These are phyloP conservation scores for Acidomyces sp. DNA, from an alignment of 495 filamentous ascomycete species.

Conservation along the genomic window DNA sequence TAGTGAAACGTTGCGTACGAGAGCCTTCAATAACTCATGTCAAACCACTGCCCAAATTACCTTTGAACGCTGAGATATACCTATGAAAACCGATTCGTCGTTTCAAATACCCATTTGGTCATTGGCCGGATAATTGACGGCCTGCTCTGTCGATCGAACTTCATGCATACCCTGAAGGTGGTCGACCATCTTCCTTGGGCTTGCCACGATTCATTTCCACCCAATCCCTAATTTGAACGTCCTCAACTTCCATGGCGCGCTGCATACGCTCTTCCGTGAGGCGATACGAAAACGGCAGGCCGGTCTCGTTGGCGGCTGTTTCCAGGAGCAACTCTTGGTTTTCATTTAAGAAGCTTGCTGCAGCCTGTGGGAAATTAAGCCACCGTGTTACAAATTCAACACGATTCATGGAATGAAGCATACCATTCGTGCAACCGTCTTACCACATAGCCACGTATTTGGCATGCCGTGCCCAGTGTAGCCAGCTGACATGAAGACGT, in stretches of 20 bases:
- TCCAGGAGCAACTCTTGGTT: slow-evolving; percentile 19
- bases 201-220: slow-evolving; percentile 14
- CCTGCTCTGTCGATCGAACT: too few species aligned
- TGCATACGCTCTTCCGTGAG: slow-evolving; percentile 25
- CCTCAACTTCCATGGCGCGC: slow-evolving; percentile 15
- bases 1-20: too few species aligned
- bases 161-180: not conserved
- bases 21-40: too few species aligned
- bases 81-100: too few species aligned
- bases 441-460: slow-evolving; percentile 54
- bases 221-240: slow-evolving; percentile 10
- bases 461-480: slow-evolving; percentile 70
- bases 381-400: too few species aligned
- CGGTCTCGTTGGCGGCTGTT: slow-evolving; percentile 9
- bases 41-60: too few species aligned
- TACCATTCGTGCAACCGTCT: slow-evolving; percentile 55
- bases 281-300: slow-evolving; percentile 25
- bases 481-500: slow-evolving; percentile 26
- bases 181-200: not conserved
- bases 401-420: too few species aligned
- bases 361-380: too few species aligned
- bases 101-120: too few species aligned
- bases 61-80: too few species aligned
- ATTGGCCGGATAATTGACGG: too few species aligned
- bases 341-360: slow-evolving; percentile 21